Evolutionary conservation across 768 basidiomycete genomes (phyloP), one percentile per base, ranked within the genome.

Genomic region (Chiua virens): DNA sequence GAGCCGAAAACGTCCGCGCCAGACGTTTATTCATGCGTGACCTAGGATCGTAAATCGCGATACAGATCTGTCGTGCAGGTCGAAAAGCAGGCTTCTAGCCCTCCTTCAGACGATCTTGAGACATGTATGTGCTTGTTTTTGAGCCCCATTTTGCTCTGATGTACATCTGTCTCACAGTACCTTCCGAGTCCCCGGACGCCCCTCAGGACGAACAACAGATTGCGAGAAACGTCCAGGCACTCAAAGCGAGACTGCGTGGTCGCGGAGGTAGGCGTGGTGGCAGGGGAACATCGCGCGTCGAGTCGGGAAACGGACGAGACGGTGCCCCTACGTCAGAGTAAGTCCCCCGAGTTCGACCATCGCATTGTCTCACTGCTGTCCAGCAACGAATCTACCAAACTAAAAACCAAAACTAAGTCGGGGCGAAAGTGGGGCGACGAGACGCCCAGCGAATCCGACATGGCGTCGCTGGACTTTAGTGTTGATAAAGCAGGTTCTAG

Each of bases 351-450:
- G 18, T 36, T 39, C 14, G 22, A 21, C 42, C 45, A 38, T 54
- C 45, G 5, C 37, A 8, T 23, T 17, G 15, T 42, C 45, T 44
- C 22, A 42, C 45, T 32, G 8, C n/a, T 14, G 40, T 87, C 81
- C 64, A 85, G 89, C 45, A 87, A 85, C 61, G 77, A 79, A 17
- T 75, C 81, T 22, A 57, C 74, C 23, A 89, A 83, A 58, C 75
- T 77, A 55, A 89, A 86, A 59, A 63, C 76, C 0, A 85, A 87
- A 49, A 66, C 79, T 4, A 93, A 94, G 71, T 61, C 74, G 14
- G 87, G 87, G 68, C 85, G 97, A 27, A 98, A 93, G 72, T 99
- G 97, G 97, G 92, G 86, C 21, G 83, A 96, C 61, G 80, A 85
- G 56, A 77, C 79, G 2, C 86, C 88, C 4, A 86, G 84, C 10